Evolutionary conservation across 345 rosid species (phyloP).

Genomic region (Brassica incana): DNA sequence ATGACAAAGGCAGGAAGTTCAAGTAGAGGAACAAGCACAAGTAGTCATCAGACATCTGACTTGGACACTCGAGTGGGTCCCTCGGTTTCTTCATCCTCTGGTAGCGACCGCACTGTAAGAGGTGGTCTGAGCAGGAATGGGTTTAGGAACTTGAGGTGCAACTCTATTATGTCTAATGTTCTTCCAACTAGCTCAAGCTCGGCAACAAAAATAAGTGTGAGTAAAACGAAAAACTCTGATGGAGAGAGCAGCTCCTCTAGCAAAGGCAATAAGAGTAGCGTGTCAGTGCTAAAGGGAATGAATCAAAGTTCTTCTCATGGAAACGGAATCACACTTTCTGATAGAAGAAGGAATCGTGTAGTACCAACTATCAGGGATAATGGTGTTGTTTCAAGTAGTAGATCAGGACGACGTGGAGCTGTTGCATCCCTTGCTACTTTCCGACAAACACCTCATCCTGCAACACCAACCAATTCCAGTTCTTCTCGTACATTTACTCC

Average conservation of each 20-base stretch:
- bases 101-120: constrained; percentile 45
- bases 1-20: constrained; percentile 43
- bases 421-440: constrained; percentile 35
- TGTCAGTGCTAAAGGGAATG: constrained; percentile 43
- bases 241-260: constrained; percentile 66
- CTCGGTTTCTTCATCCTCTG: constrained; percentile 46
- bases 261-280: constrained; percentile 56
- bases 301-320: constrained; percentile 47
- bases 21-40: constrained; percentile 46
- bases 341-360: constrained; percentile 56
- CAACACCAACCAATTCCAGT: constrained; percentile 40
- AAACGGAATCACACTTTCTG: constrained; percentile 54
- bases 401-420: constrained; percentile 39
- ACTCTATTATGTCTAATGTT: constrained; percentile 52
- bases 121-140: constrained; percentile 46
- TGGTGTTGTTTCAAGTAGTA: constrained; percentile 52
- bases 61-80: constrained; percentile 32
- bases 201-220: constrained; percentile 45
- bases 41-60: constrained; percentile 45
- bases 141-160: constrained; percentile 57
- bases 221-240: constrained; percentile 53
- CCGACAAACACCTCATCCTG: constrained; percentile 47
- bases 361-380: constrained; percentile 49
- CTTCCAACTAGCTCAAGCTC: constrained; percentile 43
- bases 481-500: constrained; percentile 38